A percentile compares a stretch with the other conserved stretches of the same genome.
Conservation (phyloP, 2,329 filamentous ascomycete species). For the Neonectria hederae region DNA sequence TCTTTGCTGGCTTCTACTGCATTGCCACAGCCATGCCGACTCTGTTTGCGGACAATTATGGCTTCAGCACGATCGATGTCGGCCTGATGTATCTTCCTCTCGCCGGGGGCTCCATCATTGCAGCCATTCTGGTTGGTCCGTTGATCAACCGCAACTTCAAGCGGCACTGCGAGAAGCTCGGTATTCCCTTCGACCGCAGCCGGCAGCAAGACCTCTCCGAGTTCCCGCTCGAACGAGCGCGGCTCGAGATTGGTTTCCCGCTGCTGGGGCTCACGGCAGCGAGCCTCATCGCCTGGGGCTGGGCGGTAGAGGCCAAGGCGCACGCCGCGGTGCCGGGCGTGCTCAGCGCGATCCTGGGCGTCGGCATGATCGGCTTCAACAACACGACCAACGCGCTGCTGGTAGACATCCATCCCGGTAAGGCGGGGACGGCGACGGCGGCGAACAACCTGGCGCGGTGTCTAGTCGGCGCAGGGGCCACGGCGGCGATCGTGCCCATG, state of each 20-base stretch:
- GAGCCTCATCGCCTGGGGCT: slow-evolving; percentile 61
- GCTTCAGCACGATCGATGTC: slow-evolving; percentile 64
- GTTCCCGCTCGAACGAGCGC: slow-evolving; percentile 63
- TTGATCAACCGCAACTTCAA: slow-evolving; percentile 75
- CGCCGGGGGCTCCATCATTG: slow-evolving; percentile 58
- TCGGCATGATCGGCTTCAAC: slow-evolving; percentile 63
- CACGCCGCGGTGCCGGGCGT: slow-evolving; percentile 59
- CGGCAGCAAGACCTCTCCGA: slow-evolving; percentile 59
- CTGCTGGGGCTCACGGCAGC: slow-evolving; percentile 60
- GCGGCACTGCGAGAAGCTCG: slow-evolving; percentile 64
- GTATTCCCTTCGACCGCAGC: slow-evolving; percentile 62
- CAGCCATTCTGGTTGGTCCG: slow-evolving; percentile 59
- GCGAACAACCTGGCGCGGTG: slow-evolving; percentile 67
- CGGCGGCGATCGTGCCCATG: slow-evolving; percentile 62
- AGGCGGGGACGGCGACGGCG: slow-evolving; percentile 63
- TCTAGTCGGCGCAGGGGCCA: slow-evolving; percentile 62
- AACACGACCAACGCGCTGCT: slow-evolving; percentile 63
- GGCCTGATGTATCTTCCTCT: slow-evolving; percentile 64
- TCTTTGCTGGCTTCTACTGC: slow-evolving; percentile 62
- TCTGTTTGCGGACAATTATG: slow-evolving; percentile 62
- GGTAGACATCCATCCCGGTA: slow-evolving; percentile 64
- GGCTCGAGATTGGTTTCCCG: slow-evolving; percentile 60
- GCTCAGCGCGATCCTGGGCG: slow-evolving; percentile 57
- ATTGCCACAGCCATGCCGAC: slow-evolving; percentile 56
- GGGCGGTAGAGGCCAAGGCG: slow-evolving; percentile 56